A percentile compares a stretch with the other conserved stretches of the same genome.
Evolutionary conservation across 2,329 filamentous ascomycete genomes (phyloP).

Genomic region (Ascochyta rabiei): DNA sequence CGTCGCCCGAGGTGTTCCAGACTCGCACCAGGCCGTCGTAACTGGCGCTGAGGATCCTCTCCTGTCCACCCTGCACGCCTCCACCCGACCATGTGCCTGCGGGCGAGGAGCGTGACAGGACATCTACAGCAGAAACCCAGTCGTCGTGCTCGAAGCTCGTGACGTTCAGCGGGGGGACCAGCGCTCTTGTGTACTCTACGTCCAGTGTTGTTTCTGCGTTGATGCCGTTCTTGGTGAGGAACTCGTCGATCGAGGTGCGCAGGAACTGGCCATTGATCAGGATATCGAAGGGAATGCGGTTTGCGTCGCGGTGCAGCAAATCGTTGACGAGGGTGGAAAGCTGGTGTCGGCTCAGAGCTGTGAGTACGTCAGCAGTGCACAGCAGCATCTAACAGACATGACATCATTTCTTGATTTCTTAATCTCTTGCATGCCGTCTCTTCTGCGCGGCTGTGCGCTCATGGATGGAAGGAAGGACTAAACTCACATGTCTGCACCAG

Average conservation of each 20-base stretch:
- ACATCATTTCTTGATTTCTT: no score
- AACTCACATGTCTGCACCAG: conserved; percentile 44
- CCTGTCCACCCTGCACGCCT: conserved; percentile 59
- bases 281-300: conserved; percentile 87
- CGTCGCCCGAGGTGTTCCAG: conserved; percentile 85
- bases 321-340: conserved; percentile 69
- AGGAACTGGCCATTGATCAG: conserved; percentile 93
- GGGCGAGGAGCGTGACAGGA: conserved; percentile 71
- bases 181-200: conserved; percentile 89
- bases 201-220: conserved; percentile 86
- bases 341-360: conserved; percentile 41
- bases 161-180: conserved; percentile 87
- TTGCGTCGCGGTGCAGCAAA: conserved; percentile 61
- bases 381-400: no score
- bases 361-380: conserved; percentile 15
- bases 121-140: conserved; percentile 89
- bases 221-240: conserved; percentile 82
- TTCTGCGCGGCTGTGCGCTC: background rate
- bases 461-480: background rate
- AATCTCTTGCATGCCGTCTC: background rate
- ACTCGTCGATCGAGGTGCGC: conserved; percentile 86
- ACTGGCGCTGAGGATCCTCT: conserved; percentile 85
- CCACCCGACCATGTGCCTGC: conserved; percentile 64
- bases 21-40: conserved; percentile 89
- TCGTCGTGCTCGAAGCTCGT: conserved; percentile 96